Base-by-base conservation (phyloP, 2,329 filamentous ascomycete genomes). In the Aureobasidium sp. region DNA sequence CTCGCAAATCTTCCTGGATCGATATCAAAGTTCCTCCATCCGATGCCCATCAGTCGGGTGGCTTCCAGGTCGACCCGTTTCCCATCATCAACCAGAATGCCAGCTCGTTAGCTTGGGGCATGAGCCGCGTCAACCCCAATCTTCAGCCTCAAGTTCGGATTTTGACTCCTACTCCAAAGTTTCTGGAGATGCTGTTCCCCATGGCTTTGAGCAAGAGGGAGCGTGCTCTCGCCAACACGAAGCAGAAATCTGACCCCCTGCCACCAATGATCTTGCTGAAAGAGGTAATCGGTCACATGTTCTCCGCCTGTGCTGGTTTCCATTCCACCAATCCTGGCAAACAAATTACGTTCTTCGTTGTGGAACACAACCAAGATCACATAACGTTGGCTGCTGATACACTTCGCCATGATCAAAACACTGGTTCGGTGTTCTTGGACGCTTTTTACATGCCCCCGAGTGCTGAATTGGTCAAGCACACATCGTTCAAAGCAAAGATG, bases 391-490 rank as follows among this genome's bases (percentile, higher is more conserved):
- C 71, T 39, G 66, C 68, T 1, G 69, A 68, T 17, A 55, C 59
- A 27, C 37, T 74, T 64, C 60, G 75, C 65, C 66, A 77, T 70
- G 71, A 75, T 60, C 41, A 70, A 1, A 64, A 67, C 20, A 70
- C 71, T 47, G 69, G 68, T 17, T 71, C 70, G 0, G 53, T 72
- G n/a, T 63, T 71, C 32, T 44, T 74, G 17, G 72, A 77, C 62
- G 69, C 70, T 5, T 74, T 73, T 20, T 64, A 73, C 29, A 20
- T 77, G 12, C 69, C 71, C 5, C 61, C 74, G 34, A 70, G 66
- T 10, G 36, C 37, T 17, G 20, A 47, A 1, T 37, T 67, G 24
- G 32, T 64, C 46, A 41, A 20, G 59, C 36, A 27, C 66, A 27
- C 15, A n/a, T 13, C 36, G 47, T 50, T 59, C 61, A 12, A 27